Base-by-base conservation (phyloP, 495 filamentous ascomycete species). In the Daldinia concentrica region DNA sequence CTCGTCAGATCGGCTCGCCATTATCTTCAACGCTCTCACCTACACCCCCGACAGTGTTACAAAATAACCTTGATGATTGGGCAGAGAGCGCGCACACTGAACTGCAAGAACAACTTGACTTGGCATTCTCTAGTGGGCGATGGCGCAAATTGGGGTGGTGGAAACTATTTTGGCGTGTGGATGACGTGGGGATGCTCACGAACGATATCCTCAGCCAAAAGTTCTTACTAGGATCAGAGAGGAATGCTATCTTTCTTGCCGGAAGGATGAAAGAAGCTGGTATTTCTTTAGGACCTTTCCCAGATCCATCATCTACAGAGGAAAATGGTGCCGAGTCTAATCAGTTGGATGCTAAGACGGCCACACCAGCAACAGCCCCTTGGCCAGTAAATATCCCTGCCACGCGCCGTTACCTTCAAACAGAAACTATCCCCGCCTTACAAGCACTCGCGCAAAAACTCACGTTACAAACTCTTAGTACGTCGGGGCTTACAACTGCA, bases 161-260 rank as follows among this genome's bases (percentile, higher is more conserved):
- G 92, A 97, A 96, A 76, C 87, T 99, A 12, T 90, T 97, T 74
- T 98, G 93, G 93, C 90, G 91, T 12, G 92, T 93, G 51, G 95
- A 98, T 77, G 95, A 98, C 71, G 93, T 99, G 41, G 84, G 86
- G 30, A 90, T 92, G 85, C 88, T 95, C 52, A 87, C 91, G 1
- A 88, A 89, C 2, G 91, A 96, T 66, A 88, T 97, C 59, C 79
- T 98, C 3, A 84, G 87, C 37, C 85, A 83, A 54, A 83, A 84
- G n/a, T 97, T 94, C 79, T 86, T 99, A 3, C 83, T 85, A 2
- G 83, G 85, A 15, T 89, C 94, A 0, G 94, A 97, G 75, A 89
- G 88, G 63, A 87, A 86, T 58, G 81, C 92, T 45, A 89, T 96
- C 58, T 96, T 89, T 81, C 87, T 96, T 4, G 86, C 91, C n/a